These are phyloP conservation scores for Sesbania bispinosa DNA, from an alignment of 306 rosid species.

Conservation along the genomic window DNA sequence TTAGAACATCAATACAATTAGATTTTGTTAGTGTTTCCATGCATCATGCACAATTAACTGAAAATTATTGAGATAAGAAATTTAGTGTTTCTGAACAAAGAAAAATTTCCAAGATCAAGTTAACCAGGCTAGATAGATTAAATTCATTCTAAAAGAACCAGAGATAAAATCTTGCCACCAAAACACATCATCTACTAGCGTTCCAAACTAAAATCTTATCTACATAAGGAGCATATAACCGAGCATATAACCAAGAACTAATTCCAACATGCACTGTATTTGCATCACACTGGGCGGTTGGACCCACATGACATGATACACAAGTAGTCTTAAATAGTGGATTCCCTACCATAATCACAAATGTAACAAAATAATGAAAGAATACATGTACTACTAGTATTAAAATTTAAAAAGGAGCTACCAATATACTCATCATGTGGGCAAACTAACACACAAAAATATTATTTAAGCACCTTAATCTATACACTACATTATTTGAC, in stretches of 20 bases:
- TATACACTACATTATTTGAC: background rate
- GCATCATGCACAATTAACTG: background rate
- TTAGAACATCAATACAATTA: background rate
- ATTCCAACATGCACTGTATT: background rate
- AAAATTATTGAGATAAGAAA: background rate
- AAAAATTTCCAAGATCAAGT: too few relatives aligned
- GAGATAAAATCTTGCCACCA: background rate
- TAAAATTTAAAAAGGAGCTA: background rate
- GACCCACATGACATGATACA: background rate
- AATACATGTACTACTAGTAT: background rate
- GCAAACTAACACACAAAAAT: background rate
- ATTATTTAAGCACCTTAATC: background rate
- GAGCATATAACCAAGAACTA: too few relatives aligned
- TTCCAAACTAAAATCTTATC: background rate
- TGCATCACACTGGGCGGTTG: background rate
- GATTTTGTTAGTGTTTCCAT: background rate
- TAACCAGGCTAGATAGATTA: background rate
- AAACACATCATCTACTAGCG: background rate
- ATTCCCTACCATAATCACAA: background rate
- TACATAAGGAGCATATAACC: background rate
- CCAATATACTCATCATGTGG: background rate
- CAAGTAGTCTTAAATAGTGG: background rate
- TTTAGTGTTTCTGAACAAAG: background rate
- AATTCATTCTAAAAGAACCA: background rate
- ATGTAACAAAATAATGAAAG: background rate